phyloP scores from a whole-genome alignment of 495 filamentous ascomycete species.

The Neurospora discreta region DNA sequence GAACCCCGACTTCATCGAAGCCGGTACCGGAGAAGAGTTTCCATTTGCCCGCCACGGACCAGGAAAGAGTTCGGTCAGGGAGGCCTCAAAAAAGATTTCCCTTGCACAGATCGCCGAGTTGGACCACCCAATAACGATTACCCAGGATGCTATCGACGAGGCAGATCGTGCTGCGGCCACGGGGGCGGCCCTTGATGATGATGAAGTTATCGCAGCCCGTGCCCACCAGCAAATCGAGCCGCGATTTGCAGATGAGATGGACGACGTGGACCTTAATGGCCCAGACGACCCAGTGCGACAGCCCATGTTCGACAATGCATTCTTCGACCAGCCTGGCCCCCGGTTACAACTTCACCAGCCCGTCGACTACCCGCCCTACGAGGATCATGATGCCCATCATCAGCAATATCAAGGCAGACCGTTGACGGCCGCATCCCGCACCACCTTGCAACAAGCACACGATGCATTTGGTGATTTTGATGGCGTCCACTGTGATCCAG shows the following conservation, averaged over 20 bases:
- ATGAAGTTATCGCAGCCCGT: constrained; percentile 21
- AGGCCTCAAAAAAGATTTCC: constrained; percentile 31
- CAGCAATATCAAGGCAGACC: constrained; percentile 19
- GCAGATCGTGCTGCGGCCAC: constrained; percentile 25
- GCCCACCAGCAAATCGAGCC: constrained; percentile 23
- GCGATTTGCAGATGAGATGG: constrained; percentile 14
- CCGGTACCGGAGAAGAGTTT: constrained; percentile 23
- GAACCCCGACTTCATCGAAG: constrained; percentile 1
- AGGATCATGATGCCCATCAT: neutral
- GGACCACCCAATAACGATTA: constrained; percentile 30
- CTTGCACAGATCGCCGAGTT: constrained; percentile 36
- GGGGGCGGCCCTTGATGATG: constrained; percentile 9
- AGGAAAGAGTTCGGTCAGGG: constrained; percentile 34
- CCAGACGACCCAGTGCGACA: neutral
- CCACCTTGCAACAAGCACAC: constrained; percentile 58
- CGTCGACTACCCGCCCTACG: constrained; percentile 12
- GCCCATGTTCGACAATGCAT: constrained; percentile 8
- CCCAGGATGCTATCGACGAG: constrained; percentile 32
- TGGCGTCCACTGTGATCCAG: constrained; percentile 72
- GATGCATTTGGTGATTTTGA: constrained; percentile 84
- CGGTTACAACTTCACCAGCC: constrained; percentile 21
- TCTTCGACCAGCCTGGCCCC: constrained; percentile 3
- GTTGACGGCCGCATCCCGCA: constrained; percentile 46
- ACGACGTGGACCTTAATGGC: constrained; percentile 5
- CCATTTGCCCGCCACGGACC: constrained; percentile 31